Percentiles rank a stretch among this genome's conserved stretches.
Evolutionary conservation across 2,329 filamentous ascomycete genomes (phyloP).

Genomic region (Huntiella abstrusa): DNA sequence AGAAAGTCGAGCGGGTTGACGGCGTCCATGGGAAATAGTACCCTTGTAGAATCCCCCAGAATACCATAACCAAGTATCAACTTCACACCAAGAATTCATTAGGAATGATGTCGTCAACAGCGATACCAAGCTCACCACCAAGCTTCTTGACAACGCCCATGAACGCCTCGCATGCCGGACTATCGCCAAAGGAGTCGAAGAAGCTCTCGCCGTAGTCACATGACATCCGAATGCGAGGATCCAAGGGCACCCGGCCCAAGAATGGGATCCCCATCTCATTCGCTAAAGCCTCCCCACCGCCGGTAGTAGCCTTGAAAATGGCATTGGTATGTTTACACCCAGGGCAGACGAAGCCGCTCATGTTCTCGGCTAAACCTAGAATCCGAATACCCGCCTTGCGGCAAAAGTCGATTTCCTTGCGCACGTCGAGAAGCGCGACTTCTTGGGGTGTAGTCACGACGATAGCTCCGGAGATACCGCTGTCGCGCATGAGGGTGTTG

Average conservation of each 20-base stretch:
- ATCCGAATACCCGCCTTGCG: constrained; percentile 79
- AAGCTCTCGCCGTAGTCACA: constrained; percentile 97
- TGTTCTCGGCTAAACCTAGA: constrained; percentile 87
- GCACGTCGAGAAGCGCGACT: constrained; percentile 74
- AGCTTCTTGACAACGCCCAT: constrained; percentile 61
- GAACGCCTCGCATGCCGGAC: constrained; percentile 70
- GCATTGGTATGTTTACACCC: constrained; percentile 67
- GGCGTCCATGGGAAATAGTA: not conserved
- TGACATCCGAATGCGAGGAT: constrained; percentile 86
- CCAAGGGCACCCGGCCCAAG: constrained; percentile 73
- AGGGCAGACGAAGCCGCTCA: constrained; percentile 92
- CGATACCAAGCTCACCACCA: constrained; percentile 43
- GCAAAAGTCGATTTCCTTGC: constrained; percentile 97
- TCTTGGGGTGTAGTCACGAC: constrained; percentile 92
- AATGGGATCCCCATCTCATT: constrained; percentile 78
- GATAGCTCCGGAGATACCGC: constrained; percentile 82
- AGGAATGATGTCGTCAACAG: constrained; percentile 33
- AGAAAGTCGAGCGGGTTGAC: not conserved
- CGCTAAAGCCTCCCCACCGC: constrained; percentile 63
- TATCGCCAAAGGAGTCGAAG: constrained; percentile 83
- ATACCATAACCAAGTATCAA: not conserved
- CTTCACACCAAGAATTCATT: constrained; percentile 16
- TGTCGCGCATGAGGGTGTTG: constrained; percentile 77
- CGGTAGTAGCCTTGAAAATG: constrained; percentile 83
- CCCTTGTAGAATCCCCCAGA: not conserved